Percentiles rank a stretch among this genome's conserved stretches.
Evolutionary conservation across 2,329 filamentous ascomycete species (phyloP).

Genomic region (Diaporthe citrichinensis): DNA sequence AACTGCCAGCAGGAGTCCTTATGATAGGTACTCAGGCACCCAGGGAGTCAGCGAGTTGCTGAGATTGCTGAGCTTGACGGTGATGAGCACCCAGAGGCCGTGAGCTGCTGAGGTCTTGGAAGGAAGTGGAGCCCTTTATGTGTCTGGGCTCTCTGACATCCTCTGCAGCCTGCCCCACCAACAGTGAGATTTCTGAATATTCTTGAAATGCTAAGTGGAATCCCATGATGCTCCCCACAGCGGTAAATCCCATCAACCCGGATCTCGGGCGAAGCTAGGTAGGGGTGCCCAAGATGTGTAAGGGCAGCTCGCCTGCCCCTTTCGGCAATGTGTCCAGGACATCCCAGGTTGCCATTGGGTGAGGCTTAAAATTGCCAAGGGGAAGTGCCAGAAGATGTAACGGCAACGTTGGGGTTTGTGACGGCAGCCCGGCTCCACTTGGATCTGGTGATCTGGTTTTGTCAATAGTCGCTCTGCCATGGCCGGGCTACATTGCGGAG

Average conservation of each 20-base stretch:
- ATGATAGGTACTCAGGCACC: not conserved
- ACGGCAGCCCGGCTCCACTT: constrained; percentile 13
- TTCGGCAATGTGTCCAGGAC: constrained; percentile 7
- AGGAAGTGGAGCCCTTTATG: constrained; percentile 13
- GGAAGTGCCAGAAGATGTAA: constrained; percentile 15
- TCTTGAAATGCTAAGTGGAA: not conserved
- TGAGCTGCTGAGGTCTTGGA: not conserved
- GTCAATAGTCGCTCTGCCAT: constrained; percentile 20
- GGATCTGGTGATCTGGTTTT: constrained; percentile 17
- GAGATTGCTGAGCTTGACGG: not conserved
- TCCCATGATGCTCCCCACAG: constrained; percentile 15
- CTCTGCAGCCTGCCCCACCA: not conserved
- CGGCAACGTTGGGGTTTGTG: constrained; percentile 12
- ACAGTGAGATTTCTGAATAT: not conserved
- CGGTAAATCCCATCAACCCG: constrained; percentile 7
- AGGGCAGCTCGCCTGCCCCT: constrained; percentile 7
- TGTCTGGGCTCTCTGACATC: not conserved
- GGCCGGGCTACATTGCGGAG: not conserved
- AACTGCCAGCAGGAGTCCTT: constrained; percentile 13
- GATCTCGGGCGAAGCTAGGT: not conserved
- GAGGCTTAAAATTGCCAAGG: constrained; percentile 28
- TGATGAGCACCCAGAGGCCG: not conserved
- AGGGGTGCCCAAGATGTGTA: not conserved
- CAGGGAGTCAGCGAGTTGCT: not conserved
- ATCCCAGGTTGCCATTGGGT: constrained; percentile 17